phyloP scores from a whole-genome alignment of 371 early-diverging fungal genomes.

The Furculomyces boomerangus region DNA sequence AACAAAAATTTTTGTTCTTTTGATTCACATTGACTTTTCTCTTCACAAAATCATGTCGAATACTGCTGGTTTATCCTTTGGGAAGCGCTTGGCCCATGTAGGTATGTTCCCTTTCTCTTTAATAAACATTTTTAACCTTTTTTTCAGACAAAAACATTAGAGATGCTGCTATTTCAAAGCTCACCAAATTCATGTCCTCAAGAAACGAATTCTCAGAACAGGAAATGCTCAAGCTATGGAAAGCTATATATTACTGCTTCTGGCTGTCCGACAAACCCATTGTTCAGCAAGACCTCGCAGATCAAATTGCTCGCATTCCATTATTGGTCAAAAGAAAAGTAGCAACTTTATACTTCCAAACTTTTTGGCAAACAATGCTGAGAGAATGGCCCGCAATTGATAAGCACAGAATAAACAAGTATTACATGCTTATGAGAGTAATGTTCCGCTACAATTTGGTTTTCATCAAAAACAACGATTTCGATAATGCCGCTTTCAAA shows the following conservation, averaged over 20 bases:
- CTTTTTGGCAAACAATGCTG: constrained; percentile 70
- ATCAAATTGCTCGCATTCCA: constrained; percentile 47
- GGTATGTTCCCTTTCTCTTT: constrained; percentile 5
- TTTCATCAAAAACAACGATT: constrained; percentile 41
- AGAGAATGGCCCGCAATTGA: constrained; percentile 78
- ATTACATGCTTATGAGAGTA: constrained; percentile 57
- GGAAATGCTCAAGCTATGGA: constrained; percentile 78
- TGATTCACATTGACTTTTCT: no score
- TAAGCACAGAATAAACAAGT: constrained; percentile 72
- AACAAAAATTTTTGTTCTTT: no score
- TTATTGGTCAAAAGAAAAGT: constrained; percentile 33
- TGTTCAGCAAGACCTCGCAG: constrained; percentile 73
- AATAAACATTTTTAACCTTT: background rate
- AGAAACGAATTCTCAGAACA: constrained; percentile 33
- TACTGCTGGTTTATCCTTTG: no score
- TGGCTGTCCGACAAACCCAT: constrained; percentile 93
- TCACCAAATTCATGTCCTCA: constrained; percentile 37
- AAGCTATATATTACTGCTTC: constrained; percentile 82
- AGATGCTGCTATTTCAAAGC: constrained; percentile 58
- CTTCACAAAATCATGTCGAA: no score
- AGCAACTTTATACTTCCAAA: constrained; percentile 41
- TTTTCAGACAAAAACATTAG: constrained; percentile 58
- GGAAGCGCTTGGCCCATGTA: constrained; percentile 20
- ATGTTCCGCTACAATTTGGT: constrained; percentile 46
- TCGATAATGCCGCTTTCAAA: constrained; percentile 37